Base-by-base conservation (phyloP, 2,329 filamentous ascomycete species). In the Aspergillus tamarii region DNA sequence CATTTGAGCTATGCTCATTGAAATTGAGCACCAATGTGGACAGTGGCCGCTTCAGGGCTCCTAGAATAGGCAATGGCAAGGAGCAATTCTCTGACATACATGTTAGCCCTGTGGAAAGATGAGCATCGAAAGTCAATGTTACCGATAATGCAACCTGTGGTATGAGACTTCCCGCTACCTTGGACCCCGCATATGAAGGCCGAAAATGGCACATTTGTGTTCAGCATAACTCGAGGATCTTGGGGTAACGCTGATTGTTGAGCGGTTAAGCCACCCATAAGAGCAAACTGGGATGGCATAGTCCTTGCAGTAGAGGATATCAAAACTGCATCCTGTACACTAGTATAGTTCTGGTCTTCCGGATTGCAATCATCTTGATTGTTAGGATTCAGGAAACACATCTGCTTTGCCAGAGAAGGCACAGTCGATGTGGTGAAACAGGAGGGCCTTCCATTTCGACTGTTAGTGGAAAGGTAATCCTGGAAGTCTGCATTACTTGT, bases 151-250 rank as follows among this genome's bases (percentile, higher is more conserved):
- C 84, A 87, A 0, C 85, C 84, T 2, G 88, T 76, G 0, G 87
- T 88, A 62, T 89, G 85, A 23, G 83, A 86, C 69, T 89, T 89
- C 0, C 88, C 88, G 48, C 83, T 85, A 0, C 87, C 88, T 68
- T 89, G 87, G 1, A 84, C 84, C 1, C 88, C 88, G 64, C 88
- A 90, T 23, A 90, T 85, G 70, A 89, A 89, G 0, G 82, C 78
- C 0, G 86, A 88, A 66, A 82, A 86, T 0, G 87, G 87, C 0
- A 67, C 53, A 39, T 67, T 67, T 4, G 66, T 63, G 34, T 67
- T 67, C 3, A 67, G 62, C 57, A 66, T 57, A 11, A 67, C 60
- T 19, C 66, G 45, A 19, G 45, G 32, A 32, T 67, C 66, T 6
- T n/a, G 10, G 1, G 28, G 26, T 7, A 6, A 23, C 23, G 9